Evolutionary conservation across 2,329 filamentous ascomycete genomes (phyloP).

Genomic region (Cladosporium phlei): DNA sequence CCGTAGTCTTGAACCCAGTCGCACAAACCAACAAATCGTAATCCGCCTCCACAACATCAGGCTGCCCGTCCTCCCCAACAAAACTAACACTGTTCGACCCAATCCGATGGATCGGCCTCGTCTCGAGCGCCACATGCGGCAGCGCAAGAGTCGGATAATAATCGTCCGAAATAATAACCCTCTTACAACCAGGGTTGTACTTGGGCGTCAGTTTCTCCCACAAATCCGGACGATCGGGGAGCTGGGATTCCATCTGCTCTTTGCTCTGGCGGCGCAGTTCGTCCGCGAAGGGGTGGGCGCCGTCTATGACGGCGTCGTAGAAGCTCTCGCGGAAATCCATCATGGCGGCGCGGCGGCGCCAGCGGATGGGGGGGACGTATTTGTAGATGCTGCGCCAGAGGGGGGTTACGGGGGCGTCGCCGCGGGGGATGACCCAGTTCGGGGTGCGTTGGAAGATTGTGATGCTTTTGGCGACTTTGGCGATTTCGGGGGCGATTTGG

Average conservation of each 20-base stretch:
- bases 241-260: slow-evolving; percentile 41
- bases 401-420: slow-evolving; percentile 44
- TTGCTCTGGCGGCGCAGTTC: slow-evolving; percentile 36
- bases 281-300: slow-evolving; percentile 37
- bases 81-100: slow-evolving; percentile 46
- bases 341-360: slow-evolving; percentile 46
- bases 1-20: slow-evolving; percentile 55
- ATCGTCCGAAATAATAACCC: slow-evolving; percentile 52
- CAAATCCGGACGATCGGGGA: slow-evolving; percentile 47
- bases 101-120: slow-evolving; percentile 44
- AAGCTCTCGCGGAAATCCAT: slow-evolving; percentile 54
- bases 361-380: slow-evolving; percentile 49
- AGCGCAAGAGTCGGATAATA: slow-evolving; percentile 49
- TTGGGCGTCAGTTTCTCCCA: slow-evolving; percentile 51
- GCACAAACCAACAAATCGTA: slow-evolving; percentile 56
- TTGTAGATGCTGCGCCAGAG: slow-evolving; percentile 41
- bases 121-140: slow-evolving; percentile 50
- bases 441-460: slow-evolving; percentile 55
- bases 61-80: slow-evolving; percentile 29
- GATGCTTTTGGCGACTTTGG: slow-evolving; percentile 46
- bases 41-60: slow-evolving; percentile 17
- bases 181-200: slow-evolving; percentile 53
- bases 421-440: slow-evolving; percentile 55
- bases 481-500: slow-evolving; percentile 56
- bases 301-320: slow-evolving; percentile 42